Conservation (phyloP, 208 protist species). For the Crithidia sp. region DNA sequence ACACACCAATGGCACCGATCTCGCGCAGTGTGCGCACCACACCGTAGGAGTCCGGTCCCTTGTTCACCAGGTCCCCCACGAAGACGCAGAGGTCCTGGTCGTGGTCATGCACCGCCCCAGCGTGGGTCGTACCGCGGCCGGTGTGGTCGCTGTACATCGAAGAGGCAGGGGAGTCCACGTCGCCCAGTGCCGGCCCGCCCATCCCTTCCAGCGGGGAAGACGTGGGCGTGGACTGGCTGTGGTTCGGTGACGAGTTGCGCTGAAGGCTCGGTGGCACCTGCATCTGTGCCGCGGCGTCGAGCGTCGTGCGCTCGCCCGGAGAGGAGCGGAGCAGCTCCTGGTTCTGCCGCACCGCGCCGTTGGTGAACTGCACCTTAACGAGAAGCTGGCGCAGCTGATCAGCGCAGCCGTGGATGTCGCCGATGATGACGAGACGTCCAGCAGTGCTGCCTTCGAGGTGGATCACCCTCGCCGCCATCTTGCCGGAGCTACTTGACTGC, state of each 20-base stretch:
- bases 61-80: constrained; percentile 85
- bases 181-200: not conserved
- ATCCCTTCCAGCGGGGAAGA: constrained; percentile 5
- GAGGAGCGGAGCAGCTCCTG: constrained; percentile 25
- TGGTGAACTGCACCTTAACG: constrained; percentile 46
- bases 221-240: not conserved
- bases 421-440: constrained; percentile 67
- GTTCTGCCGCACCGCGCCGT: constrained; percentile 16
- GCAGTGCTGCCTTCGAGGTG: constrained; percentile 24
- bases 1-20: constrained; percentile 63
- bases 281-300: constrained; percentile 1
- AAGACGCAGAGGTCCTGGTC: constrained; percentile 65
- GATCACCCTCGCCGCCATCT: constrained; percentile 28
- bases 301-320: not conserved
- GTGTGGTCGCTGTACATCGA: not conserved
- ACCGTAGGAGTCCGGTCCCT: constrained; percentile 77
- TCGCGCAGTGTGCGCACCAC: constrained; percentile 56
- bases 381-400: constrained; percentile 60
- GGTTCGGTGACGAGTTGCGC: not conserved
- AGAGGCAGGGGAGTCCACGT: constrained; percentile 12
- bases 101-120: not conserved
- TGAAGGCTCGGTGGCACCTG: not conserved
- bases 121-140: not conserved
- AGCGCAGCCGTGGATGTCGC: constrained; percentile 84
- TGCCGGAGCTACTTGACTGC: too few relatives aligned